A percentile compares a stretch with the other conserved stretches of the same genome.
phyloP scores from a whole-genome alignment of 2,329 filamentous ascomycete genomes.

The Aspergillus fumigatiaffinis region DNA sequence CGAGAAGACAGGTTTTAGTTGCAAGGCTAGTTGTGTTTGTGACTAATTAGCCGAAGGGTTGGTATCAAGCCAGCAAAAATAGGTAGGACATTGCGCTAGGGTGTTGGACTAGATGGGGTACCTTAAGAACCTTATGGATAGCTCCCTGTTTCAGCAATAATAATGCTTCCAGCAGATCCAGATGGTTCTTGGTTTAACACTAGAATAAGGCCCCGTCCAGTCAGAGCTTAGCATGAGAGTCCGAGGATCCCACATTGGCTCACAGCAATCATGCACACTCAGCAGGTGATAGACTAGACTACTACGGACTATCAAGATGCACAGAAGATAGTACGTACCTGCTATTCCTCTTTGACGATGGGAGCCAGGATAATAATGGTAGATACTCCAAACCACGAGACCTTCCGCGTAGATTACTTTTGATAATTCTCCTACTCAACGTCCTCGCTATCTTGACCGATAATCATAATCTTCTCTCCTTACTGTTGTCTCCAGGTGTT shows the following conservation, averaged over 20 bases:
- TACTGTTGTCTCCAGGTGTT: neutral
- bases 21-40: neutral
- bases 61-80: too few species aligned
- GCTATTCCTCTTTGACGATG: neutral
- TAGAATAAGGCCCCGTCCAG: neutral
- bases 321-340: neutral
- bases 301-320: neutral
- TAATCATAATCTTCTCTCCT: neutral
- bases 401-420: neutral
- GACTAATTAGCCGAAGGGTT: neutral
- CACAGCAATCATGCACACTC: neutral
- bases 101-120: neutral
- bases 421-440: neutral
- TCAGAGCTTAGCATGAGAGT: neutral
- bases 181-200: neutral
- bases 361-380: neutral
- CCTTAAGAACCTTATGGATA: neutral
- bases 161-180: neutral
- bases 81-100: neutral
- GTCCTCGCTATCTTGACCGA: neutral
- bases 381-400: too few species aligned
- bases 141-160: neutral
- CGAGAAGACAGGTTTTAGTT: neutral
- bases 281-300: neutral
- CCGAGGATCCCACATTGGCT: neutral